These are phyloP conservation scores for Alliaria petiolata DNA, from an alignment of 345 rosid genomes.

Conservation along the genomic window DNA sequence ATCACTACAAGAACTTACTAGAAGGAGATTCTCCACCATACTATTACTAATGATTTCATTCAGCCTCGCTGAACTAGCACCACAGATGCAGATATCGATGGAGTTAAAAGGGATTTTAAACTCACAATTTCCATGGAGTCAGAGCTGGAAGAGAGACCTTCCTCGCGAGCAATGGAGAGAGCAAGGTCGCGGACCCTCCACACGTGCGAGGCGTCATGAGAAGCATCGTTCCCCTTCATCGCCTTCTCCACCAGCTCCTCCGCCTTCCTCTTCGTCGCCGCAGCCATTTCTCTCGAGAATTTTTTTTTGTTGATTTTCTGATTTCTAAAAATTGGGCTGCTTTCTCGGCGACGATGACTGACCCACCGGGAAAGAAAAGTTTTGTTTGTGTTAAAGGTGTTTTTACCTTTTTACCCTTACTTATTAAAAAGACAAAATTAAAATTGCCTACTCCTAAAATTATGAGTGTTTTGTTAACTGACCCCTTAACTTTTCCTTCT, in stretches of 20 bases:
- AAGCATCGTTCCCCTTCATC: constrained; percentile 82
- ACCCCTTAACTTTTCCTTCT: neutral
- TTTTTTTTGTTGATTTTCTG: neutral
- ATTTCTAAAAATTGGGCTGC: neutral
- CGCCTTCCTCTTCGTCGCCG: constrained; percentile 37
- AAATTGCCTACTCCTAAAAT: too few relatives aligned
- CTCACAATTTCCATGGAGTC: constrained; percentile 75
- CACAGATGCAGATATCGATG: neutral
- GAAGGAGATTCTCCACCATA: neutral
- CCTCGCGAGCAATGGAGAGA: constrained; percentile 72
- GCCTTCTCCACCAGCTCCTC: constrained; percentile 53
- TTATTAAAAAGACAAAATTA: too few relatives aligned
- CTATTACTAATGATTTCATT: neutral
- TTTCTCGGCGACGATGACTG: neutral
- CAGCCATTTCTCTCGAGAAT: neutral
- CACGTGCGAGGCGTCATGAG: constrained; percentile 77
- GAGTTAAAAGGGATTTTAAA: neutral
- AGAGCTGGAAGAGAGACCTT: constrained; percentile 70
- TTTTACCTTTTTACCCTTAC: neutral
- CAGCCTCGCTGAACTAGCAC: neutral
- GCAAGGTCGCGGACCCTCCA: constrained; percentile 84
- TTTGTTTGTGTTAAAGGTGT: neutral
- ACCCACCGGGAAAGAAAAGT: neutral
- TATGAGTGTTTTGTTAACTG: neutral
- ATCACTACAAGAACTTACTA: neutral